Base-by-base conservation (phyloP, 441 rosid species). In the Aleurites moluccanus region DNA sequence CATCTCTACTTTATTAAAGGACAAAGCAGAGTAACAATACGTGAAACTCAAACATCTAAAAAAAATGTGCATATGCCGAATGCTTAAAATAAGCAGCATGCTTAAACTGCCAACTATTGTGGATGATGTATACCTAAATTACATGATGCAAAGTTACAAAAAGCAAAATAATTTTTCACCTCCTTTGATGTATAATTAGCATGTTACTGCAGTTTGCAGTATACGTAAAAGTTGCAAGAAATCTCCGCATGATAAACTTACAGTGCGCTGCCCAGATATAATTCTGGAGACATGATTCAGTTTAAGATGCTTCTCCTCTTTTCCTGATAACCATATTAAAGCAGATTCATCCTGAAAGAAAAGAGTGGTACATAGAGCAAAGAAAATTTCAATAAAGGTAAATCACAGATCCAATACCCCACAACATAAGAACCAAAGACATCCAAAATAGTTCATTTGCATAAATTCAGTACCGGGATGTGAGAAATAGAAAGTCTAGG, bases 201-300 rank as follows among this genome's bases (percentile, higher is more conserved):
- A 65, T 42, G 60, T 69, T 30, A 63, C 38, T 60, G 30, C 40
- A 73, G 56, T 30, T 60, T 27, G 9, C 62, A 68, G 10, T 50
- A 28, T 23, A 11, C 10, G 47, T 38, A 25, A 64, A 62, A 70
- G 61, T 53, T 14, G 59, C 7, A 52, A 13, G 27, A 64, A 33
- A 70, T 23, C 47, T 72, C 27, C 67, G 67, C 28, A 55, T 18
- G 20, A 81, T 73, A 61, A 47, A 85, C 98, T 89, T 91, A 95
- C 99, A 77, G 99, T 93, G 74, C 98, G 92, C 78, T 95, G 99
- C 62, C 98, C 98, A 67, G 96, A 89, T 80, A 95, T 88, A 75
- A 95, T 95, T 85, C 93, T 90, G 66, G 93, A 88, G 64, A 95
- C 93, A 72, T 90, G 97, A 85, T 92, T 88, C 75, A 95, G 88